These are phyloP conservation scores for Dactylellina parvicollis DNA, from an alignment of 2,329 filamentous ascomycete species.

Conservation along the genomic window DNA sequence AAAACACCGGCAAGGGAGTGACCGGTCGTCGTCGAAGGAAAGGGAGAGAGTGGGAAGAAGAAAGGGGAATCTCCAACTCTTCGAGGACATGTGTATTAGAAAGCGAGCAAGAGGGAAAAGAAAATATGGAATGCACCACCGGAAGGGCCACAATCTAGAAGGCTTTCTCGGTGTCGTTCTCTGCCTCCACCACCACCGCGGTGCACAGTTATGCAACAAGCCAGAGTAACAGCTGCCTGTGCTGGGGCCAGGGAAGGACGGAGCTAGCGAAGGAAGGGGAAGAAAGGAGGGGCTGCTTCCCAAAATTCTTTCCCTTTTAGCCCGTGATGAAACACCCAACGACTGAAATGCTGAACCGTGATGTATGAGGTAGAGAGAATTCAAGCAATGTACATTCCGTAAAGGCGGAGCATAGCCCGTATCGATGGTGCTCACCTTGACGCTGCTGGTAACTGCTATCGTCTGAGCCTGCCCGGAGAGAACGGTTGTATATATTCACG, in stretches of 20 bases:
- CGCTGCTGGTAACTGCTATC: slow-evolving; percentile 28
- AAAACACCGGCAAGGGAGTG: slow-evolving; percentile 37
- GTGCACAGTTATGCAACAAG: slow-evolving; percentile 54
- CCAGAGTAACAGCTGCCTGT: slow-evolving; percentile 55
- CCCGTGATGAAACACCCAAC: slow-evolving; percentile 54
- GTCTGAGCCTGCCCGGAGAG: slow-evolving; percentile 22
- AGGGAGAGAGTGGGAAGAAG: slow-evolving; percentile 29
- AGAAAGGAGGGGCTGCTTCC: slow-evolving; percentile 51
- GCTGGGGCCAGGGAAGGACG: slow-evolving; percentile 53
- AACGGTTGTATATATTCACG: neutral
- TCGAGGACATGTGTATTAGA: slow-evolving; percentile 5
- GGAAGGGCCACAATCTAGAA: slow-evolving; percentile 47
- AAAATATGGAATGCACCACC: slow-evolving; percentile 7
- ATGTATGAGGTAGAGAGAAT: slow-evolving; percentile 47
- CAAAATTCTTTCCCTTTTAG: slow-evolving; percentile 49
- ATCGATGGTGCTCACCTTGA: slow-evolving; percentile 43
- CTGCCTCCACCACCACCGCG: slow-evolving; percentile 45
- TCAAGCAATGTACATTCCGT: slow-evolving; percentile 43
- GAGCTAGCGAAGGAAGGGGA: slow-evolving; percentile 53
- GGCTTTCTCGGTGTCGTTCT: slow-evolving; percentile 31
- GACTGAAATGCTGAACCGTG: slow-evolving; percentile 50
- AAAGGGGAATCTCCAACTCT: slow-evolving; percentile 39
- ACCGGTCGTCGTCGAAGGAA: slow-evolving; percentile 40
- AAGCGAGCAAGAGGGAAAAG: slow-evolving; percentile 9
- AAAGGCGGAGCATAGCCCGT: slow-evolving; percentile 45